phyloP scores from a whole-genome alignment of 129 eudicot species.

The Calendula officinalis region DNA sequence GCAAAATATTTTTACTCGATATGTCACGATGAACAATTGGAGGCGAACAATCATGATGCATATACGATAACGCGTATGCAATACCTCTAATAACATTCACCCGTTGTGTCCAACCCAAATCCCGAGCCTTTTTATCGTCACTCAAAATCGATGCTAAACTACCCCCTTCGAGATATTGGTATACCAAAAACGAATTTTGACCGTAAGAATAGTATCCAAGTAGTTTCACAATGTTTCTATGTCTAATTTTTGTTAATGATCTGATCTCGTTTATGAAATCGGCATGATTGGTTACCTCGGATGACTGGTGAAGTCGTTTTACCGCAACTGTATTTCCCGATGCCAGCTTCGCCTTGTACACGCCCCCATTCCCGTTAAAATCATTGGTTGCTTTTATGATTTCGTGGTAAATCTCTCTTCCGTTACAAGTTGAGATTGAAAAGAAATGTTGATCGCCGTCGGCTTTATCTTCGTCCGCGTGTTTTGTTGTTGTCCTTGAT shows the following conservation, averaged over 20 bases:
- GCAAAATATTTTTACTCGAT: conserved; percentile 37
- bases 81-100: conserved; percentile 33
- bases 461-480: neutral
- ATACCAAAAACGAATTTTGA: conserved; percentile 32
- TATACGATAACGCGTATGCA: conserved; percentile 33
- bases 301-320: conserved; percentile 25
- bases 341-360: conserved; percentile 27
- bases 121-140: neutral
- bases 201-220: conserved; percentile 27
- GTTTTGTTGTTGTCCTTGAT: neutral
- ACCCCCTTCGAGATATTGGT: conserved; percentile 32
- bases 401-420: conserved; percentile 17
- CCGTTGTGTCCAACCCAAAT: conserved; percentile 32
- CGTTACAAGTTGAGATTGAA: conserved; percentile 21
- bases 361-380: conserved; percentile 37
- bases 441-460: neutral
- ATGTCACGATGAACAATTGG: conserved; percentile 39
- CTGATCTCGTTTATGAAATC: conserved; percentile 28
- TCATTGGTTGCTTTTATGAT: conserved; percentile 23
- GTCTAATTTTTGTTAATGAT: conserved; percentile 33
- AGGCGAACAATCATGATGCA: conserved; percentile 43
- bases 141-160: conserved; percentile 14
- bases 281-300: neutral
- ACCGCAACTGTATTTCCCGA: conserved; percentile 19
- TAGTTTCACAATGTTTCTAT: conserved; percentile 32